Conservation (phyloP, 257 asterid genomes). For the Nicotiana otophora region DNA sequence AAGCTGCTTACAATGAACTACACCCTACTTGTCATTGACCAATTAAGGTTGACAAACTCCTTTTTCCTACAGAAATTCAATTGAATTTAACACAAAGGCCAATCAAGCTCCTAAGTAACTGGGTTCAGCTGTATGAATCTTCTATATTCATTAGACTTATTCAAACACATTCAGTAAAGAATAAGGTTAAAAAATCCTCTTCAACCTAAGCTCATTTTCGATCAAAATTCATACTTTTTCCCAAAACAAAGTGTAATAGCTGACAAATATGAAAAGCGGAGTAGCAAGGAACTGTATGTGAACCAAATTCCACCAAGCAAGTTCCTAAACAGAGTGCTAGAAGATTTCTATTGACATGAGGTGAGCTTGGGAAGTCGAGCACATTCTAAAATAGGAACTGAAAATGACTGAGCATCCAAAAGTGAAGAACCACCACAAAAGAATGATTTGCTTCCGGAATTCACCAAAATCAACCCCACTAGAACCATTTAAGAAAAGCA, state of each 20-base stretch:
- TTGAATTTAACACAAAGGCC: background rate
- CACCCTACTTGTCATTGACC: background rate
- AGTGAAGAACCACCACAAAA: background rate
- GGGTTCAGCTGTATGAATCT: background rate
- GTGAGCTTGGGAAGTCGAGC: background rate
- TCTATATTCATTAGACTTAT: background rate
- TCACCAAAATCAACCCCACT: background rate
- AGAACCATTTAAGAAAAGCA: background rate
- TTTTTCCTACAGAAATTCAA: background rate
- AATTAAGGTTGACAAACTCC: background rate
- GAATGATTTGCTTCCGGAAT: background rate
- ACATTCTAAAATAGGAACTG: background rate
- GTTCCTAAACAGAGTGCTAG: background rate
- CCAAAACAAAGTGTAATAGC: background rate
- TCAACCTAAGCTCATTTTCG: background rate
- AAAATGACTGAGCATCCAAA: background rate
- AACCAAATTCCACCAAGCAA: background rate
- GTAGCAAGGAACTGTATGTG: background rate
- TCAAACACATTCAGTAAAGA: background rate
- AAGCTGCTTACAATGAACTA: background rate
- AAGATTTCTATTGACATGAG: background rate
- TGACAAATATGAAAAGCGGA: background rate
- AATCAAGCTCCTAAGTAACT: background rate
- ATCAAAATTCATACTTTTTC: background rate
- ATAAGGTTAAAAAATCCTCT: background rate